phyloP scores from a whole-genome alignment of 2,329 filamentous ascomycete genomes.

The Exophiala viscosa region DNA sequence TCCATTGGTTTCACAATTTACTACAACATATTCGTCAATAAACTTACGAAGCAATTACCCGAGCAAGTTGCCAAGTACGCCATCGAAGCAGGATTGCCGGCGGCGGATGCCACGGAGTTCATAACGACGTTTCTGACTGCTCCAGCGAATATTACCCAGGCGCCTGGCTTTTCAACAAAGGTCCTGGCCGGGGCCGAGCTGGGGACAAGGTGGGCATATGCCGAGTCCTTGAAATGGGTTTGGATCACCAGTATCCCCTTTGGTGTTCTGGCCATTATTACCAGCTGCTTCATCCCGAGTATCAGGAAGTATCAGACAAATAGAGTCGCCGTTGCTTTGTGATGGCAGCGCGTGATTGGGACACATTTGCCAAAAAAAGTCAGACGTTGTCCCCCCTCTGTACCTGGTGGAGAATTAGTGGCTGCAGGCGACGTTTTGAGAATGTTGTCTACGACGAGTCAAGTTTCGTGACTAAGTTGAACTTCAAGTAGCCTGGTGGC shows the following conservation, averaged over 20 bases:
- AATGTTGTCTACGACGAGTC: no score
- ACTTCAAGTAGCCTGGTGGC: no score
- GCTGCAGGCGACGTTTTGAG: no score
- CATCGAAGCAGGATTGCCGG: slow-evolving; percentile 19
- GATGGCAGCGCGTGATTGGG: no score
- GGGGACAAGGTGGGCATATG: slow-evolving; percentile 13
- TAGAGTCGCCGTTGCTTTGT: slow-evolving; percentile 4
- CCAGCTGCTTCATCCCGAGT: slow-evolving; percentile 5
- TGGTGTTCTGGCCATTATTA: slow-evolving; percentile 5
- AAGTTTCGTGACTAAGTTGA: no score
- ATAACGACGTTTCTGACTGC: slow-evolving; percentile 11
- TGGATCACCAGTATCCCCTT: slow-evolving; percentile 13
- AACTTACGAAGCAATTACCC: slow-evolving; percentile 42
- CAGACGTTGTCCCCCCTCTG: no score
- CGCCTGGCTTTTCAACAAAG: slow-evolving; percentile 4
- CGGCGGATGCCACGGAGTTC: slow-evolving; percentile 3
- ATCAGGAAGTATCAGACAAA: slow-evolving; percentile 7
- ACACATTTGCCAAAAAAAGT: no score
- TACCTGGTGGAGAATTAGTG: no score
- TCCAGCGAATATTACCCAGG: slow-evolving; percentile 15
- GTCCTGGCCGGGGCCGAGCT: slow-evolving; percentile 2
- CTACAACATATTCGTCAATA: slow-evolving; percentile 50
- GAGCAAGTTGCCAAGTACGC: slow-evolving; percentile 33
- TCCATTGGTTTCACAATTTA: slow-evolving; percentile 59
- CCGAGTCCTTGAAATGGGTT: slow-evolving; percentile 6